Percentiles rank a stretch among this genome's conserved stretches.
phyloP scores from a whole-genome alignment of 2,329 filamentous ascomycete genomes.

The Aureobasidium melanogenum region DNA sequence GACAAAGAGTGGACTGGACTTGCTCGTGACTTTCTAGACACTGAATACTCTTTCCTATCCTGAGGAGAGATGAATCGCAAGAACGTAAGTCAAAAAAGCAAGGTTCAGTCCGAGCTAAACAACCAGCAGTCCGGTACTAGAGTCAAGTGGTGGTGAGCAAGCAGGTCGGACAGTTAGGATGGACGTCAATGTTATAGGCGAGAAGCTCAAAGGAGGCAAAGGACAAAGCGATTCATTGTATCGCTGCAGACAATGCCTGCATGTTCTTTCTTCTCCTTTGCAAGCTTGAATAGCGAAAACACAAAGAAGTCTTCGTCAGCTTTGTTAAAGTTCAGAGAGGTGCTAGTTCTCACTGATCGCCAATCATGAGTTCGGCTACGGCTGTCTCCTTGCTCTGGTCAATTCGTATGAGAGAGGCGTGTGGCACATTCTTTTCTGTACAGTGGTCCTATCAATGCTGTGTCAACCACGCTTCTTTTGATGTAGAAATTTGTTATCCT shows the following conservation, averaged over 20 bases:
- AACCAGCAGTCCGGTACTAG: not conserved
- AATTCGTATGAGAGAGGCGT: not conserved
- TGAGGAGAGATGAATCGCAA: not conserved
- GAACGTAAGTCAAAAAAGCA: not conserved
- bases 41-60: not conserved
- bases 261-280: not conserved
- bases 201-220: not conserved
- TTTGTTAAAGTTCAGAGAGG: not conserved
- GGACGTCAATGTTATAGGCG: not conserved
- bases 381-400: not conserved
- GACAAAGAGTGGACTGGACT: not conserved
- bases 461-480: not conserved
- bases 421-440: not conserved
- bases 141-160: not conserved
- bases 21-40: not conserved
- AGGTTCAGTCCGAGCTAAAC: not conserved
- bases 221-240: not conserved
- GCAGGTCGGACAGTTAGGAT: not conserved
- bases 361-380: not conserved
- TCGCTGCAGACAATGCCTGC: not conserved
- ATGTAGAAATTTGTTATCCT: not conserved
- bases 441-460: not conserved
- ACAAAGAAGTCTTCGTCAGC: not conserved
- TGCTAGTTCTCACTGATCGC: not conserved
- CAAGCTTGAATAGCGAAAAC: not conserved